Evolutionary conservation across 164 flowering plant species (phyloP).

Genomic region (Aristolochia contorta): DNA sequence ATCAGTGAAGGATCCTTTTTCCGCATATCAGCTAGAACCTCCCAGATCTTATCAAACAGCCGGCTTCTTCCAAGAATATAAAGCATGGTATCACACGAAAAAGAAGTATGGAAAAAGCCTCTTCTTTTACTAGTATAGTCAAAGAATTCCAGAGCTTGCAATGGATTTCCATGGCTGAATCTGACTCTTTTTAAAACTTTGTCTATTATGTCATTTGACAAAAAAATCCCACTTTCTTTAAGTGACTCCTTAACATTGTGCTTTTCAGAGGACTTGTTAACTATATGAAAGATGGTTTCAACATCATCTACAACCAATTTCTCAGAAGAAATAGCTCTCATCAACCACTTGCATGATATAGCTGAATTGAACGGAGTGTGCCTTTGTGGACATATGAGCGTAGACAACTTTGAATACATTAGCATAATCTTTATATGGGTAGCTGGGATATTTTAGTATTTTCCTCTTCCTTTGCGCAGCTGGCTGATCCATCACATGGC

Average conservation of each 20-base stretch:
- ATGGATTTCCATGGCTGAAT: slow-evolving; percentile 66
- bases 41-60: slow-evolving; percentile 54
- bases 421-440: no score
- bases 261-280: slow-evolving; percentile 28
- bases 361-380: no score
- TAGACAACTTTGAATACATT: no score
- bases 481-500: no score
- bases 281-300: slow-evolving; percentile 27
- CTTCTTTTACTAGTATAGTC: slow-evolving; percentile 25
- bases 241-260: slow-evolving; percentile 35
- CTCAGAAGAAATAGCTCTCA: slow-evolving; percentile 6
- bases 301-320: slow-evolving; percentile 15
- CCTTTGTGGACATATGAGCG: no score
- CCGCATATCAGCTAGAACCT: slow-evolving; percentile 40
- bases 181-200: slow-evolving; percentile 62
- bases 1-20: slow-evolving; percentile 51
- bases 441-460: no score
- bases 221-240: slow-evolving; percentile 29
- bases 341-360: no score
- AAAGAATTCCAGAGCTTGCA: slow-evolving; percentile 60
- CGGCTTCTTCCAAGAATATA: slow-evolving; percentile 64
- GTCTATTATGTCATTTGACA: slow-evolving; percentile 62
- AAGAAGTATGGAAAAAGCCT: slow-evolving; percentile 58
- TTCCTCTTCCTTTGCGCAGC: no score
- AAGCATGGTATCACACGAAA: slow-evolving; percentile 63